Conservation (phyloP, 1,284 basidiomycete genomes). For the Leccinum pallidistipes region DNA sequence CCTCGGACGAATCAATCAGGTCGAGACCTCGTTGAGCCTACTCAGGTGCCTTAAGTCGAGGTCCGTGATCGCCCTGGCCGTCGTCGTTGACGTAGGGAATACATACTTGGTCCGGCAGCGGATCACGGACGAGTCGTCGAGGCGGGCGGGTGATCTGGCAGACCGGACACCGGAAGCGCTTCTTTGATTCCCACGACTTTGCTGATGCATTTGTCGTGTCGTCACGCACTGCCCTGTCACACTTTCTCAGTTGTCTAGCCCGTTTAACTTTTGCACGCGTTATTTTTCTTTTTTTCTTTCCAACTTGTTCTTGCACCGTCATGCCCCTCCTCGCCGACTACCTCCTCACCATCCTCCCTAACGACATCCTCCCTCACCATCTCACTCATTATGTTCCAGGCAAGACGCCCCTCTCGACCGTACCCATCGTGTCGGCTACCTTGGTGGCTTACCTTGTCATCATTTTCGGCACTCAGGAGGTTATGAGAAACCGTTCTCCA, state of each 20-base stretch:
- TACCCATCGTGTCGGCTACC: slow-evolving; percentile 66
- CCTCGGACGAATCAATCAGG: slow-evolving; percentile 41
- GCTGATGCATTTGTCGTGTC: too few species aligned
- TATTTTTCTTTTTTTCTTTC: slow-evolving; percentile 19
- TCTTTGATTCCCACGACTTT: too few species aligned
- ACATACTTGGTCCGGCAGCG: slow-evolving; percentile 66
- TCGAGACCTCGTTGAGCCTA: slow-evolving; percentile 49
- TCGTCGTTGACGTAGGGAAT: slow-evolving; percentile 64
- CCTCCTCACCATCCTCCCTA: slow-evolving; percentile 55
- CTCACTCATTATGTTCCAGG: slow-evolving; percentile 71
- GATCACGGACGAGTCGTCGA: slow-evolving; percentile 21
- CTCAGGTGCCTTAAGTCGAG: slow-evolving; percentile 54
- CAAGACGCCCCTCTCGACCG: slow-evolving; percentile 79
- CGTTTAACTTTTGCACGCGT: slow-evolving; percentile 3
- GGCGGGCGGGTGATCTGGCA: too few species aligned
- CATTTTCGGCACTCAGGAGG: slow-evolving; percentile 84
- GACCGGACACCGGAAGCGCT: too few species aligned
- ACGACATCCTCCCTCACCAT: slow-evolving; percentile 57
- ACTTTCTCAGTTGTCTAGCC: neutral
- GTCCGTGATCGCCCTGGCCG: slow-evolving; percentile 58
- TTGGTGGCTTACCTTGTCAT: slow-evolving; percentile 83
- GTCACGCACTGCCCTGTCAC: slow-evolving; percentile 22
- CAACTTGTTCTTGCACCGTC: slow-evolving; percentile 22
- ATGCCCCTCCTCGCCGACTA: slow-evolving; percentile 77
- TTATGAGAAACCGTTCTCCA: slow-evolving; percentile 80